phyloP scores from a whole-genome alignment of 331 rosid genomes.

The Pyrus hybrid region DNA sequence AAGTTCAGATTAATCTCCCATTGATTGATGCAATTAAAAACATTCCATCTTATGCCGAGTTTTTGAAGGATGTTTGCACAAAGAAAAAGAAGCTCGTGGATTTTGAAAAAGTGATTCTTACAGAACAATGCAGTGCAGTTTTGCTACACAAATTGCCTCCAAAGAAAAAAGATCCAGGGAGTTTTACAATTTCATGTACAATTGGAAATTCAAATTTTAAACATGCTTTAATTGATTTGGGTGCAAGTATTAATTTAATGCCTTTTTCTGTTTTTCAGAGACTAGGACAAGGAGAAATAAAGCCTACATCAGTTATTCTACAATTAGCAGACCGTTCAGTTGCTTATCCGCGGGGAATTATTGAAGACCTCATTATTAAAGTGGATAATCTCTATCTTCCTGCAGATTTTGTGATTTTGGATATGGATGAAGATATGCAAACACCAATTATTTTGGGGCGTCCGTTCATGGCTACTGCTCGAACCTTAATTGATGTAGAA shows the following conservation, averaged over 20 bases:
- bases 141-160: too few species aligned
- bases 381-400: neutral
- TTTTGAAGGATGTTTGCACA: too few species aligned
- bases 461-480: accelerated
- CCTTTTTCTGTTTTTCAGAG: neutral
- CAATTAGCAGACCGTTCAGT: too few species aligned
- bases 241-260: neutral
- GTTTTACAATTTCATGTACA: neutral
- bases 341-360: too few species aligned
- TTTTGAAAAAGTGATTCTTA: too few species aligned
- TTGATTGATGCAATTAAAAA: too few species aligned
- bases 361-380: neutral
- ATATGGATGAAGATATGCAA: neutral
- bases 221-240: neutral
- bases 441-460: neutral
- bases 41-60: too few species aligned
- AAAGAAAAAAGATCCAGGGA: neutral
- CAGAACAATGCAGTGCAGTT: too few species aligned
- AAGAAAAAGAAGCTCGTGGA: too few species aligned
- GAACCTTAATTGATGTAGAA: neutral
- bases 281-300: neutral
- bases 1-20: too few species aligned
- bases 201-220: too few species aligned
- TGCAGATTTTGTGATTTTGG: neutral
- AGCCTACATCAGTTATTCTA: neutral